Evolutionary conservation across 2,329 filamentous ascomycete species (phyloP).

Genomic region (Xylariomycetidae sp.): DNA sequence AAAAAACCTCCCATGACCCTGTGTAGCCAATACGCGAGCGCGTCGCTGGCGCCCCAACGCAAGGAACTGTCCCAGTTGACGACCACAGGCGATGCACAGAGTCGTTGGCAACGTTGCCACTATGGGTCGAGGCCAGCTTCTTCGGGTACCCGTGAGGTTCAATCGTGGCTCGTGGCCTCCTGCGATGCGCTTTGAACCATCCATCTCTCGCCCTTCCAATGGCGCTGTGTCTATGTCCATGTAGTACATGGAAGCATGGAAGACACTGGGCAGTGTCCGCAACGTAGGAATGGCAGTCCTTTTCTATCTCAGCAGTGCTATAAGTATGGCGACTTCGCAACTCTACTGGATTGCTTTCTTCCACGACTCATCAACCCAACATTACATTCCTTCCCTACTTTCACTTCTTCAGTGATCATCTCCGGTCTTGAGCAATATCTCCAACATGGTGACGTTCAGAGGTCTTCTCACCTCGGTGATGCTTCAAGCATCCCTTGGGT

Average conservation of each 20-base stretch:
- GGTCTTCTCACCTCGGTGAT: conserved; percentile 15
- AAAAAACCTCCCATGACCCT: conserved; percentile 9
- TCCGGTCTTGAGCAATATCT: conserved; percentile 5
- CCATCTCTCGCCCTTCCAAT: background rate
- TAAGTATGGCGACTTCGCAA: background rate
- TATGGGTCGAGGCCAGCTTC: conserved; percentile 8
- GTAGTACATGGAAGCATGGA: background rate
- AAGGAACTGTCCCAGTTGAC: conserved; percentile 6
- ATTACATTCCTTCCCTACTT: conserved; percentile 6
- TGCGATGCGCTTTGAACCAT: conserved; percentile 1
- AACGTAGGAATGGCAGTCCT: background rate
- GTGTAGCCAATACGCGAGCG: conserved; percentile 9
- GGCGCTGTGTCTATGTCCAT: background rate
- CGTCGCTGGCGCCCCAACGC: conserved; percentile 6
- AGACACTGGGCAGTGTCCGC: too few species aligned
- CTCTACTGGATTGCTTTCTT: conserved; percentile 3
- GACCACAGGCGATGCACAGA: conserved; percentile 7
- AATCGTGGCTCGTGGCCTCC: conserved; percentile 2
- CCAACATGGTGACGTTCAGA: conserved; percentile 22
- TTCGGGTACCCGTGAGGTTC: conserved; percentile 7
- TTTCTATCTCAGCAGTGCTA: background rate
- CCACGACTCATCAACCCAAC: conserved; percentile 3
- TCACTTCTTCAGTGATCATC: conserved; percentile 4
- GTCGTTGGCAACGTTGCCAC: conserved; percentile 23
- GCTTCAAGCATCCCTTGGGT: conserved; percentile 19